Evolutionary conservation across 805 yeast species (phyloP).

Genomic region (Yarrowia phangngaensis): DNA sequence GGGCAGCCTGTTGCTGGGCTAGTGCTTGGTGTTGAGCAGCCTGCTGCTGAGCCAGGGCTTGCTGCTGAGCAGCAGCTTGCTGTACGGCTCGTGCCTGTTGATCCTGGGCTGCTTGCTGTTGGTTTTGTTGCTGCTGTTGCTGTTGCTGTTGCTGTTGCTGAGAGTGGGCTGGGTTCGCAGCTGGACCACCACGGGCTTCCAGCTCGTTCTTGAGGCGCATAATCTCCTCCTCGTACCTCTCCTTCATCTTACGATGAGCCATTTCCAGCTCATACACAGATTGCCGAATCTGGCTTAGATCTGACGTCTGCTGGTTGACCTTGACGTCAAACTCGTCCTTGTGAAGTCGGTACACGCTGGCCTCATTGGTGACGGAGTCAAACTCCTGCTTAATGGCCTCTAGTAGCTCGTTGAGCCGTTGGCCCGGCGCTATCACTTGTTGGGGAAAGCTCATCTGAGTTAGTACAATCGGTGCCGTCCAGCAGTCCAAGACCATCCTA

Average conservation of each 20-base stretch:
- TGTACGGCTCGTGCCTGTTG: conserved; percentile 39
- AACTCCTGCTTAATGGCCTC: conserved; percentile 93
- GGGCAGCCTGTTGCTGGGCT: conserved; percentile 32
- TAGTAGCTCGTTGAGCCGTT: conserved; percentile 66
- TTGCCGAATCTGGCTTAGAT: conserved; percentile 89
- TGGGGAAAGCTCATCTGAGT: conserved; percentile 27
- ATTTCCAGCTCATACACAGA: conserved; percentile 90
- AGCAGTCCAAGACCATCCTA: too few relatives aligned
- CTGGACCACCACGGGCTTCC: conserved; percentile 68
- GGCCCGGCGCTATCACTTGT: conserved; percentile 32
- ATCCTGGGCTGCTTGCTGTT: conserved; percentile 35
- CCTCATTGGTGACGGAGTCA: conserved; percentile 78
- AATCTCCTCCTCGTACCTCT: conserved; percentile 92
- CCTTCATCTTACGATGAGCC: conserved; percentile 93
- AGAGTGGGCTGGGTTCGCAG: conserved; percentile 43
- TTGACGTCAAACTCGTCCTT: conserved; percentile 79
- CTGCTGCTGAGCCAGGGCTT: conserved; percentile 36
- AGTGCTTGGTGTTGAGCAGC: conserved; percentile 31
- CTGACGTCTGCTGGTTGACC: conserved; percentile 83
- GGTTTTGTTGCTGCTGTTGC: conserved; percentile 26
- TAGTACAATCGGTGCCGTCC: not conserved
- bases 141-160: conserved; percentile 31
- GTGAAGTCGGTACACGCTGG: conserved; percentile 77
- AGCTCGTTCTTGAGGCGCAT: conserved; percentile 78
- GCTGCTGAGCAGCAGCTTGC: conserved; percentile 34